Evolutionary conservation across 2,329 filamentous ascomycete genomes (phyloP), one percentile per base, ranked within the genome.

Genomic region (Aureobasidium sp.): DNA sequence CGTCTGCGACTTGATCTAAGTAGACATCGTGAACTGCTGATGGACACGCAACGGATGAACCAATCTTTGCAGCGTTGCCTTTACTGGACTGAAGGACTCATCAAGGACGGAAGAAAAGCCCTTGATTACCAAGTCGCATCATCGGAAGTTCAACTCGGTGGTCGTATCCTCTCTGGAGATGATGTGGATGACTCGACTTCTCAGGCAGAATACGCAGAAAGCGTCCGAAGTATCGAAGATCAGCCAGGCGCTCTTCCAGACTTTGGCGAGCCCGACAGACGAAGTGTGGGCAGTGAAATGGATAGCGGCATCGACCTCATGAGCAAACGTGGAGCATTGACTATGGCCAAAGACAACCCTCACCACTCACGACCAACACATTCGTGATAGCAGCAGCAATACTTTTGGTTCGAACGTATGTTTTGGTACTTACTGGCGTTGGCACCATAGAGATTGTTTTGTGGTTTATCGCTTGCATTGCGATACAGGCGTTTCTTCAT

Each of bases 1-100:
- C 85, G 90, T 34, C 79, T 97, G n/a, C 84, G 88, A 68, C 81
- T 92, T 5, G 94, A 99, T 73, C 81, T 99, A 0, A 83, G 87
- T 3, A 93, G 92, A 71, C 94, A 99, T 72, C 90, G 92, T 67
- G 88, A 96, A 70, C 79, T 97, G 1, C 83, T 99, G 9, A 79
- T 92, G 43, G 92, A 96, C 72, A 94, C 89, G 67, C 92, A 97
- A 71, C 95, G 92, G 77, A 92, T 97, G 80, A 97, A 97, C 71
- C 90, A 95, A 73, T 96, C 90, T 72, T 82, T 99, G 50, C 95
- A 91, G 73, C 84, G 90, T 52, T 99, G 94, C 73, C 81, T 97
- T 37, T 86, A 87, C 67, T 93, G 90, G 84, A 95, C 92, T 0
- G 93, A 99, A 71, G 87, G 89, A 65, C 82, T 99, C 48, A 96